Evolutionary conservation across 306 rosid genomes (phyloP).

Genomic region (Neltuma alba): DNA sequence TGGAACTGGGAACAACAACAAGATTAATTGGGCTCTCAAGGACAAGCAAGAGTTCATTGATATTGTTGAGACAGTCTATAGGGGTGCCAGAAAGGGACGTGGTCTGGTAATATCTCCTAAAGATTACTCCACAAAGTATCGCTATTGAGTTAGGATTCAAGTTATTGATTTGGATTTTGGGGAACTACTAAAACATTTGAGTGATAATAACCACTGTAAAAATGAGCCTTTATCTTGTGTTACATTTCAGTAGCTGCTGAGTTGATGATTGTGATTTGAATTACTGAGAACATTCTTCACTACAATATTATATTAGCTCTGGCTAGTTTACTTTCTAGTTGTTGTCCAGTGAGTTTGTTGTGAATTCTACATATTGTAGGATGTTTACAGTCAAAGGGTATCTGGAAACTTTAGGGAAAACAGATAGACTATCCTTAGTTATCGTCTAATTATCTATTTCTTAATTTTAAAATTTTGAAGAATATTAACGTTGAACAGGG

Average conservation of each 20-base stretch:
- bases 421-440: no score
- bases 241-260: not conserved
- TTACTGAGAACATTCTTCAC: not conserved
- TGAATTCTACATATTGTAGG: no score
- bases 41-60: conserved; percentile 97
- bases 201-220: not conserved
- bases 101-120: conserved; percentile 96
- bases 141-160: conserved; percentile 55
- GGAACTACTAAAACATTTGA: not conserved
- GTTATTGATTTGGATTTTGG: not conserved
- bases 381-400: no score
- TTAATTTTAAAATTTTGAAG: no score
- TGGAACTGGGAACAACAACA: conserved; percentile 97
- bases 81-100: conserved; percentile 92
- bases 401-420: no score
- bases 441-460: no score
- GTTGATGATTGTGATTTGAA: not conserved
- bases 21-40: conserved; percentile 97
- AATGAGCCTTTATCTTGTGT: not conserved
- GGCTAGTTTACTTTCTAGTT: not conserved
- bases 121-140: conserved; percentile 95
- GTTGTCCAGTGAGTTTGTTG: no score
- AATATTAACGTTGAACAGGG: no score
- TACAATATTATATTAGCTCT: not conserved
- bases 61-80: conserved; percentile 80